phyloP scores from a whole-genome alignment of 2,329 filamentous ascomycete genomes.

The Aspergillus costaricaensis region DNA sequence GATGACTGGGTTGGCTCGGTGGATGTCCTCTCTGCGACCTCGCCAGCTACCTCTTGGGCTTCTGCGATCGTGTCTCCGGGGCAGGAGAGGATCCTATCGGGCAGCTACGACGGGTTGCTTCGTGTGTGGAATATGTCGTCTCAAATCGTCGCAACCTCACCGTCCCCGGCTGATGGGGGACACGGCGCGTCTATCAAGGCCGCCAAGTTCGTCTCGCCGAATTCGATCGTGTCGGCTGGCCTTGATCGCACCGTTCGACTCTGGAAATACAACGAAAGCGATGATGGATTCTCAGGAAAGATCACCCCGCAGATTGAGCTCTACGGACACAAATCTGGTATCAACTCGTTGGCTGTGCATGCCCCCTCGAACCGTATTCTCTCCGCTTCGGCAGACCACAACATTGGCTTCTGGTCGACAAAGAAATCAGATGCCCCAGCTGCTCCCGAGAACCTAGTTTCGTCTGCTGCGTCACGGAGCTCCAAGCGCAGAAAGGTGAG shows the following conservation, averaged over 20 bases:
- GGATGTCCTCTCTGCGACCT: conserved; percentile 73
- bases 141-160: conserved; percentile 77
- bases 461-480: conserved; percentile 61
- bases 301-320: conserved; percentile 77
- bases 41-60: conserved; percentile 61
- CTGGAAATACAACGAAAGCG: conserved; percentile 80
- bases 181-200: conserved; percentile 77
- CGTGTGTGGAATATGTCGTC: conserved; percentile 88
- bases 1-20: conserved; percentile 95
- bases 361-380: conserved; percentile 74
- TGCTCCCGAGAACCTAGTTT: conserved; percentile 69
- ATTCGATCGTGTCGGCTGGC: conserved; percentile 77
- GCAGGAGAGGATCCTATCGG: conserved; percentile 79
- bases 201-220: conserved; percentile 78
- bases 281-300: conserved; percentile 60
- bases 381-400: conserved; percentile 80
- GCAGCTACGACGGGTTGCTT: conserved; percentile 85
- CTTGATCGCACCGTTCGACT: conserved; percentile 82
- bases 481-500: conserved; percentile 78
- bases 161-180: conserved; percentile 65
- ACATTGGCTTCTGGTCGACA: conserved; percentile 84
- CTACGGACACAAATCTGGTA: conserved; percentile 74
- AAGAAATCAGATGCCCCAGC: conserved; percentile 74
- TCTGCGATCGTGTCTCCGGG: conserved; percentile 52
- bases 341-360: conserved; percentile 76